These are phyloP conservation scores for Hygrocybe coccinea DNA, from an alignment of 768 basidiomycete species.

Conservation along the genomic window DNA sequence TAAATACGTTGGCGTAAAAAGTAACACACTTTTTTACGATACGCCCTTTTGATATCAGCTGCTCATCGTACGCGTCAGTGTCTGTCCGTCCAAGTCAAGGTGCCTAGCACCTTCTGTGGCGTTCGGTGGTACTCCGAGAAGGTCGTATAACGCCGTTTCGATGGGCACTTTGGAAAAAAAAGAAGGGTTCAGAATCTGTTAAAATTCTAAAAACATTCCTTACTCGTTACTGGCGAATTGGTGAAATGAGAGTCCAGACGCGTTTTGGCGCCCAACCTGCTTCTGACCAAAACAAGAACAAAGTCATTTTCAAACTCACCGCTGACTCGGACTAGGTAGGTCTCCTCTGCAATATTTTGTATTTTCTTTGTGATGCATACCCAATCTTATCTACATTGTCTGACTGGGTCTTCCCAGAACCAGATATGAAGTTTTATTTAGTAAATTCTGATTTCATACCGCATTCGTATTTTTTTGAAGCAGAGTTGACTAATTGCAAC, in stretches of 20 bases:
- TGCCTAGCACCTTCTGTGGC: constrained; percentile 63
- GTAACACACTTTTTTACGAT: constrained; percentile 77
- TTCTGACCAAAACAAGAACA: background rate
- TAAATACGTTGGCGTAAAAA: constrained; percentile 10
- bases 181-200: background rate
- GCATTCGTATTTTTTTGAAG: too few species aligned
- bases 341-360: background rate
- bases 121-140: constrained; percentile 65
- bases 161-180: constrained; percentile 48
- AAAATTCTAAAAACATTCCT: background rate
- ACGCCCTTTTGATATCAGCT: constrained; percentile 93
- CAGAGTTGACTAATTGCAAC: too few species aligned
- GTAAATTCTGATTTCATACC: too few species aligned
- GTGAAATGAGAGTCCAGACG: constrained; percentile 2
- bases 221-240: background rate
- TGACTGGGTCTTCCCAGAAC: constrained; percentile 51
- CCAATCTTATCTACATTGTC: constrained; percentile 90
- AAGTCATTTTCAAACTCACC: background rate
- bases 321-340: too few species aligned
- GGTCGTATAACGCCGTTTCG: constrained; percentile 81
- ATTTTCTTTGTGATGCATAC: constrained; percentile 50
- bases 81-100: constrained; percentile 2
- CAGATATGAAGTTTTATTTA: constrained; percentile 34
- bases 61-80: constrained; percentile 12
- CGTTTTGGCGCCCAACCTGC: background rate